Base-by-base conservation (phyloP, 345 rosid species). In the Abelmoschus esculentus region DNA sequence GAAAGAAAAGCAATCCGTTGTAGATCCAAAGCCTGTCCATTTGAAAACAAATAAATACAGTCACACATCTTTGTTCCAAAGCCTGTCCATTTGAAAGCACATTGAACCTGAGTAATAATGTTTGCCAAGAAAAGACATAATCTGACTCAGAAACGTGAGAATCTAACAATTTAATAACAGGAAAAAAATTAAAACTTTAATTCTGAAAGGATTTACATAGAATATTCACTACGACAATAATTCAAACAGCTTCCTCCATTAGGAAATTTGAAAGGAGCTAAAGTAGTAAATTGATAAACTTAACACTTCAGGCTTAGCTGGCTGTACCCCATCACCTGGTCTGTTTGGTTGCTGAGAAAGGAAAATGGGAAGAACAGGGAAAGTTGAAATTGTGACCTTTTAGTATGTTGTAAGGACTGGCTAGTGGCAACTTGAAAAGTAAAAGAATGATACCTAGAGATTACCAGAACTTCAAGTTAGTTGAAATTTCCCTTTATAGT, bases 121-220 rank as follows among this genome's bases (percentile, higher is more conserved):
- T 70, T 38, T 66, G 42, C 53, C 73, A 60, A 69, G 19, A 74
- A 75, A 79, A 22, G 78, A 58, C 76, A 73, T 70, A 50, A 73
- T 82, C 86, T 76, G 86, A 84, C 78, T 77, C 78, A 72, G 77
- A 76, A 75, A 81, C 84, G 7, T 53, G 65, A 67, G 15, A 80
- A 75, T 76, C 68, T 71, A 36, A 10, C 69, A 40, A 67, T 85
- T 77, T 76, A 82, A 76, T 70, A 82, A 73, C 59, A 66, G 80
- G 44, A 70, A 59, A 38, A 54, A 76, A 69, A 7, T 71, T 72
- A 58, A 62, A 78, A 66, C 64, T 61, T 60, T 17, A 15, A 79
- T 73, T 73, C 79, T 67, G 75, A 46, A 70, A 42, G 83, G 69
- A 71, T 69, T 69, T 58, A 32, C 77, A 70, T 68, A 42, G 79